Evolutionary conservation across 2,329 filamentous ascomycete species (phyloP), one percentile per base, ranked within the genome.

Genomic region (Corniculantispora saksenae): DNA sequence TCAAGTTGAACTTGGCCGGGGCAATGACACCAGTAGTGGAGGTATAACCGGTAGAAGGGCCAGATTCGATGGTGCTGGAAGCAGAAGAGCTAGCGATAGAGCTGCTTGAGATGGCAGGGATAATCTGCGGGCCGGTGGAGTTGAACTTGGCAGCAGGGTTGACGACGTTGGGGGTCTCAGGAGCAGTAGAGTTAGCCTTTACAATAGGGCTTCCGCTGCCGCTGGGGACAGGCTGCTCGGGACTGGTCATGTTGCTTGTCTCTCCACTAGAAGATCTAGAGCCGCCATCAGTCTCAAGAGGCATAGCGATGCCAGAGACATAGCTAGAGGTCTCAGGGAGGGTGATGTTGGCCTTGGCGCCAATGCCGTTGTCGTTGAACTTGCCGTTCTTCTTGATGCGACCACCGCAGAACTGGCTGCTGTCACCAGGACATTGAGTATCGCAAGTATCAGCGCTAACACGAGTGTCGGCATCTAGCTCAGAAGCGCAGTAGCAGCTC

Each of bases 401-500:
- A 17, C 81, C 81, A 51, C 82, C 82, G 70, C 82, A 84, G 65
- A 76, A 73, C 40, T 63, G 27, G 53, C 43, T 50, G 38, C 19
- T 35, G 66, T 83, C 73, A 2, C 81, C 82, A 0, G 82, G 79
- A 65, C 82, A 84, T 0, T 72, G 70, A 2, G 69, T 68, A 61
- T 79, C 68, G 67, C 82, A 83, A 40, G 69, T 66, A 19, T 67
- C 68, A 55, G 74, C 72, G 51, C 71, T 71, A 15, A 80, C 77
- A 15, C 69, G 73, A n/a, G 81, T 79, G 53, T 77, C 74, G 5
- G 72, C 71, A 29, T 80, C 79, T 21, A 84, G 73, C 1, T 61
- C 65, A 15, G 78, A 72, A 40, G 81, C 80, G 64, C 83, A 85
- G 72, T 81, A 83, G 69, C 82, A 84, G 25, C 72, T 72, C 13